Evolutionary conservation across 805 yeast species (phyloP).

Genomic region (Yamadazyma nakazawae): DNA sequence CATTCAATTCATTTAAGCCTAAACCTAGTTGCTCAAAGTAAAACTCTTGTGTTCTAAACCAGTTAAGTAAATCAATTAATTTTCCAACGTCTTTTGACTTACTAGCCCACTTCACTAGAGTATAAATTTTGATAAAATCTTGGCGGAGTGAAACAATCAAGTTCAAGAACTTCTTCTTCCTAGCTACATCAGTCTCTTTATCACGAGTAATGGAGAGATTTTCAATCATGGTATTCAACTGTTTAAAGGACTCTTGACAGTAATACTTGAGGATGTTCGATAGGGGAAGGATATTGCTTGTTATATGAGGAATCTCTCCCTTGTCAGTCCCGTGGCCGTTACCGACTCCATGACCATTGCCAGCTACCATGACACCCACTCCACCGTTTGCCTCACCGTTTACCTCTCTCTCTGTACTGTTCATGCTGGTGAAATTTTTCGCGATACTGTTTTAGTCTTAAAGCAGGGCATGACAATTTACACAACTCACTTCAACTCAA

Average conservation of each 20-base stretch:
- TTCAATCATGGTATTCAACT: constrained; percentile 57
- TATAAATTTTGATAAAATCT: constrained; percentile 80
- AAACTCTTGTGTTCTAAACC: constrained; percentile 79
- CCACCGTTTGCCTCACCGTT: background rate
- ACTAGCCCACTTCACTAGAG: constrained; percentile 84
- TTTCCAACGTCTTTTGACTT: constrained; percentile 67
- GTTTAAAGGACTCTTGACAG: constrained; percentile 60
- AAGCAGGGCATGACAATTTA: background rate
- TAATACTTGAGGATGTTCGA: constrained; percentile 56
- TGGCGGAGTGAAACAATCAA: constrained; percentile 71
- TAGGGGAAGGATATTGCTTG: constrained; percentile 66
- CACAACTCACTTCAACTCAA: background rate
- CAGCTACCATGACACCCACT: background rate
- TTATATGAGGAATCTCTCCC: constrained; percentile 60
- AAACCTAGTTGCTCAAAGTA: constrained; percentile 58
- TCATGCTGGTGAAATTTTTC: background rate
- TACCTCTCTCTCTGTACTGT: background rate
- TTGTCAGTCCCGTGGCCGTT: background rate
- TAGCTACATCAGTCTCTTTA: constrained; percentile 50
- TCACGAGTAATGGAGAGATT: constrained; percentile 47
- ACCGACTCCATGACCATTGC: background rate
- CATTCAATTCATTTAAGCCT: constrained; percentile 65
- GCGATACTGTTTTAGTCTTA: background rate
- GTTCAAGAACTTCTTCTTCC: constrained; percentile 68
- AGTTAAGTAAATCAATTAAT: constrained; percentile 81